phyloP scores from a whole-genome alignment of 2,329 filamentous ascomycete genomes.

The Colletotrichum sp. region DNA sequence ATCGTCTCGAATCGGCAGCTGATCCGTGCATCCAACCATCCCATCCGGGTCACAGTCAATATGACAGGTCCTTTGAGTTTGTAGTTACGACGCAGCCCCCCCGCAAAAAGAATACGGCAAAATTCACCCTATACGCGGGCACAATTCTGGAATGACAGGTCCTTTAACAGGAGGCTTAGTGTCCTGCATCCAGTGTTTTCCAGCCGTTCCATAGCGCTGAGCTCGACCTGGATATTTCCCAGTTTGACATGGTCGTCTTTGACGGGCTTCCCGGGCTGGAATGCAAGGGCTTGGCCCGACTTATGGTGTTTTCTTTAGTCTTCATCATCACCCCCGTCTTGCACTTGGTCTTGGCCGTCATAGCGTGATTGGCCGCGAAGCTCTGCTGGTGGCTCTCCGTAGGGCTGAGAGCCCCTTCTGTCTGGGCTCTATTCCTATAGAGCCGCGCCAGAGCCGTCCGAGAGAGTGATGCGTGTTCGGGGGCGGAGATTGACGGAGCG shows the following conservation, averaged over 20 bases:
- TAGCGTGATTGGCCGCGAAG: no score
- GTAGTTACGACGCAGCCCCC: no score
- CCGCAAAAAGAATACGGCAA: no score
- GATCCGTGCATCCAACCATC: neutral
- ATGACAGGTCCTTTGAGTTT: no score
- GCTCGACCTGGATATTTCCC: no score
- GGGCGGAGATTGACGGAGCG: neutral
- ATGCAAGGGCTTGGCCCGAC: neutral
- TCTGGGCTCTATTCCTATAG: neutral
- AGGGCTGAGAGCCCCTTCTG: neutral
- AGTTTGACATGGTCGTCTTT: neutral
- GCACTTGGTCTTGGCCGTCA: neutral
- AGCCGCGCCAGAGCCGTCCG: neutral
- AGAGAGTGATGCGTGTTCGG: neutral
- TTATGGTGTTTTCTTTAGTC: neutral
- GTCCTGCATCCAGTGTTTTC: neutral
- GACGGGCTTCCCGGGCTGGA: neutral
- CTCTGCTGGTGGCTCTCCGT: neutral
- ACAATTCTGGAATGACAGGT: no score
- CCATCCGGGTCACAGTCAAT: neutral
- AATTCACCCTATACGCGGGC: no score
- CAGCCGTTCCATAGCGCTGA: no score
- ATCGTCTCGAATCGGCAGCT: neutral
- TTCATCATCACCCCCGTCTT: neutral
- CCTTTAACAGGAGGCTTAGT: no score